A percentile compares a stretch with the other conserved stretches of the same genome.
phyloP scores from a whole-genome alignment of 345 rosid species.

The Gossypium longicalyx region DNA sequence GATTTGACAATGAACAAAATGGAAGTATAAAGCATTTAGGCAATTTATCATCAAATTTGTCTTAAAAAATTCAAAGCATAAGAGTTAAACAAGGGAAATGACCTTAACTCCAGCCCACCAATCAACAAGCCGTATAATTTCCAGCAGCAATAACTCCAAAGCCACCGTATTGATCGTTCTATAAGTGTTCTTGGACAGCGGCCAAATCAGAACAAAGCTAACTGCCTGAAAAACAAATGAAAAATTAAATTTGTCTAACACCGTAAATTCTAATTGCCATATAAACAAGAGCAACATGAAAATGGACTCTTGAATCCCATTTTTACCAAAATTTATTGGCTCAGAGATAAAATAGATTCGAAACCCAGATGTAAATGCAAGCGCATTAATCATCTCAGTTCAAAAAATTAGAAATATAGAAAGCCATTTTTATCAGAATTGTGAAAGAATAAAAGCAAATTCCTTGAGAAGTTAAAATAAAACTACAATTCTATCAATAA shows the following conservation, averaged over 20 bases:
- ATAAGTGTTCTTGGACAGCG: slow-evolving; percentile 65
- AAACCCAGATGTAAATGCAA: not conserved
- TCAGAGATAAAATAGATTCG: not conserved
- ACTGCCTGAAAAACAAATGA: slow-evolving; percentile 50
- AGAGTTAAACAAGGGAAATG: not conserved
- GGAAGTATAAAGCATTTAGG: not conserved
- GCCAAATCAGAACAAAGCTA: slow-evolving; percentile 63
- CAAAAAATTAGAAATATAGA: not conserved
- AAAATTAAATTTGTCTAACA: not conserved
- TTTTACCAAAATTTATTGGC: not conserved
- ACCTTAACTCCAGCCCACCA: slow-evolving; percentile 98
- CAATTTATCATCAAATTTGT: not conserved
- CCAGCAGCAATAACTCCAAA: slow-evolving; percentile 83
- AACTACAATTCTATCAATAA: not conserved
- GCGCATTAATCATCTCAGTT: not conserved
- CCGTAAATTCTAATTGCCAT: not conserved
- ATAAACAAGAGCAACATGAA: not conserved
- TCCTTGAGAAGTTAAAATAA: not conserved
- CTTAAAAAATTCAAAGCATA: not conserved
- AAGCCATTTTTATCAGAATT: not conserved
- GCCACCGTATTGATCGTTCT: slow-evolving; percentile 63
- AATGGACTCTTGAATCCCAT: not conserved
- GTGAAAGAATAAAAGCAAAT: not conserved
- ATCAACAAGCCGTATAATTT: slow-evolving; percentile 83
- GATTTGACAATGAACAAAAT: not conserved